Base-by-base conservation (phyloP, 2,329 filamentous ascomycete species). In the Cadophora luteo-olivacea region DNA sequence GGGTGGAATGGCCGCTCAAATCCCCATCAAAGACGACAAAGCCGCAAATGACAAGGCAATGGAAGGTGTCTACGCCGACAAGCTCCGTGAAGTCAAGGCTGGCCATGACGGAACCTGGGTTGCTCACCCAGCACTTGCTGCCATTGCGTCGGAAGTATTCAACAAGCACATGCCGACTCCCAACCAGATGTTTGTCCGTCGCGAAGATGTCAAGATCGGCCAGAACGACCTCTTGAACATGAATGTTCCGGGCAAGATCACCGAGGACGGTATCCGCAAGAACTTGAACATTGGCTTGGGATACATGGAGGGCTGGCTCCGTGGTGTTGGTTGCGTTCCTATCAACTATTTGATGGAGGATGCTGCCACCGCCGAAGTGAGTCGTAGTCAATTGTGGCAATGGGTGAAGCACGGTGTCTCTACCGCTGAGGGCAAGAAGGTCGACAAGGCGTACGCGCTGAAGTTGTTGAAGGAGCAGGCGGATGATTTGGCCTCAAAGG, bases 341-440 rank as follows among this genome's bases (percentile, higher is more conserved):
- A 97, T 98, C 83, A 97, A 98, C 86, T 97, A 91, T 80, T 86
- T 98, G 66, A 98, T 98, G 95, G 96, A 99, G 84, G 96, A 98
- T 76, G 96, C 96, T 22, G 96, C 96, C 29, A 99, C 96, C 0
- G 96, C 96, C 61, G 96, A 99, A 81, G 96, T 99, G 5, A 97
- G 92, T 67, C 91, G 96, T 76, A 93, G 89, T 74, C 96, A 99
- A 85, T 87, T 99, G 57, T 97, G 95, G 95, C 96, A 99, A 81
- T 99, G 96, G 96, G 89, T 91, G 72, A 89, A 87, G 77, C 88
- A 91, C 79, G 86, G 86, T 72, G 84, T 95, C 69, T 87, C 86
- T 70, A 97, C 94, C 8, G 87, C 91, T 54, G 93, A 97, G 78
- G 95, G 95, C 82, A 94, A 95, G 86, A 92, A 89, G 77, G 90